Evolutionary conservation across 2,329 filamentous ascomycete genomes (phyloP), one percentile per base, ranked within the genome.

Genomic region (Fusarium pseudoanthophilum): DNA sequence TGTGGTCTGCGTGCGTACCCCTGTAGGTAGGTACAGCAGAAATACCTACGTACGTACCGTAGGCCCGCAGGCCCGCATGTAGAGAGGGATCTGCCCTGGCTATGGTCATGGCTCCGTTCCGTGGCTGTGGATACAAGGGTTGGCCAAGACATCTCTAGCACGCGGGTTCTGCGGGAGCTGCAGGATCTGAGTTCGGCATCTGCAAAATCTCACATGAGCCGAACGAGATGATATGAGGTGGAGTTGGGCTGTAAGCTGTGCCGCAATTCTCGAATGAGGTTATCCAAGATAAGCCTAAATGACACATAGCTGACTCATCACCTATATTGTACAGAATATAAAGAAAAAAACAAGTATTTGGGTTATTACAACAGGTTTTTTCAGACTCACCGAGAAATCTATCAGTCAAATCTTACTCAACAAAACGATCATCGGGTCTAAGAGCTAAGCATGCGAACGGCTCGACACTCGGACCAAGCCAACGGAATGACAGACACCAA

Each of bases 151-250:
- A 70, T 70, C 42, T 59, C 4, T 60, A 74, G n/a, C 67, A 71
- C 55, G 46, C 72, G 69, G 60, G 64, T 70, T 58, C 64, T 75
- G 72, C 72, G 64, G 60, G 64, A 74, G 36, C 64, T 75, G 72
- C 72, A 70, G 60, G 64, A 74, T 74, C 72, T 68, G 32, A 57
- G 55, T 73, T 60, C 69, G 60, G 69, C 72, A 74, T 52, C 53
- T 74, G 60, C 58, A 51, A 58, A 60, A 67, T 67, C 64, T 67
- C 46, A 62, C 58, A 75, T 58, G 57, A 72, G 63, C 58, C 55
- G 58, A 74, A 48, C 48, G 53, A 74, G 24, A 61, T 40, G 61
- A 37, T 62, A 28, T 42, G 7, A 46, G 34, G 62, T 51, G 53
- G 65, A 48, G 53, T 16, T 45, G 53, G 45, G 46, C 8, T 39